phyloP scores from a whole-genome alignment of 257 asterid species.

The Solanum virginianum region DNA sequence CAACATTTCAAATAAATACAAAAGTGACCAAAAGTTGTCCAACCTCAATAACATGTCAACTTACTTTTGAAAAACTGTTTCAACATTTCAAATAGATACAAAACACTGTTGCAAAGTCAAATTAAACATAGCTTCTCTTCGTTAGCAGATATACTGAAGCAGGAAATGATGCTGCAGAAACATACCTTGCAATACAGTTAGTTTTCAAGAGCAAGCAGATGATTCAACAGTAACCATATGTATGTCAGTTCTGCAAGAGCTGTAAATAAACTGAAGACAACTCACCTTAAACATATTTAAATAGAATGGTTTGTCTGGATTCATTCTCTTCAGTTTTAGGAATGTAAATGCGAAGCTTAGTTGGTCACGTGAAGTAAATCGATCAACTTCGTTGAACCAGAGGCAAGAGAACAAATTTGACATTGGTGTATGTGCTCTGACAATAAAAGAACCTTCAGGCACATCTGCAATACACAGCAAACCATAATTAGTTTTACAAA shows the following conservation, averaged over 20 bases:
- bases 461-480: slow-evolving; percentile 34
- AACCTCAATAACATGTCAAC: background rate
- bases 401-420: slow-evolving; percentile 86
- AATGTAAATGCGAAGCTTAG: slow-evolving; percentile 83
- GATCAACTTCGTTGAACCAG: slow-evolving; percentile 90
- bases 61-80: background rate
- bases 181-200: background rate
- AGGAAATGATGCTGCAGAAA: background rate
- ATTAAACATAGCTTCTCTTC: background rate
- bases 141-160: background rate
- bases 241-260: background rate
- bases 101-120: background rate
- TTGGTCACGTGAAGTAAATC: slow-evolving; percentile 88
- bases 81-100: background rate
- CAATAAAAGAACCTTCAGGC: slow-evolving; percentile 89
- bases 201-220: background rate
- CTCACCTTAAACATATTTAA: slow-evolving; percentile 83
- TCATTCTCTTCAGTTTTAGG: slow-evolving; percentile 67
- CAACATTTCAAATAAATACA: background rate
- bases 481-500: background rate
- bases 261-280: background rate
- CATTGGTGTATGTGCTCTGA: slow-evolving; percentile 88
- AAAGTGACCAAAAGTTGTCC: background rate
- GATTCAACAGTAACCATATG: background rate
- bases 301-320: slow-evolving; percentile 49